Conservation (phyloP, 1,284 basidiomycete species). For the Apiotrichum mycotoxinovorans region DNA sequence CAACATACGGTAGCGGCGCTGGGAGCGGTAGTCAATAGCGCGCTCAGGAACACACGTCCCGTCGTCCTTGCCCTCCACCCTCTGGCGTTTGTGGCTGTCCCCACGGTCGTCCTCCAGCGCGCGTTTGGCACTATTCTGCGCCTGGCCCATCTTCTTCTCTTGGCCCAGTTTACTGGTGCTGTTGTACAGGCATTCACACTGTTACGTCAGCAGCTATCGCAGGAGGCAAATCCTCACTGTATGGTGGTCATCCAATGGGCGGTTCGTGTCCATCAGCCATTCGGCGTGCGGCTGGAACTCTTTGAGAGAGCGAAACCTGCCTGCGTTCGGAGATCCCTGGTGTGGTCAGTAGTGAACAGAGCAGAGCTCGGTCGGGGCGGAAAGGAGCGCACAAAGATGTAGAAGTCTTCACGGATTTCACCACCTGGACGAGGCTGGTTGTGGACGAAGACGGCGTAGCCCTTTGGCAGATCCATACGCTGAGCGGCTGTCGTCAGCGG, state of each 20-base stretch:
- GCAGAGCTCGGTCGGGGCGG: background rate
- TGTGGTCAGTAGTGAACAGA: slow-evolving; percentile 4
- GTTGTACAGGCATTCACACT: slow-evolving; percentile 41
- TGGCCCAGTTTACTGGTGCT: background rate
- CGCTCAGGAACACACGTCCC: slow-evolving; percentile 9
- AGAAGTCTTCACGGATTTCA: slow-evolving; percentile 28
- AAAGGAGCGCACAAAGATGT: slow-evolving; percentile 30
- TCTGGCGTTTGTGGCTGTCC: background rate
- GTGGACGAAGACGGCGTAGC: slow-evolving; percentile 36
- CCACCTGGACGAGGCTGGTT: slow-evolving; percentile 24
- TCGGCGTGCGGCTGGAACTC: slow-evolving; percentile 37
- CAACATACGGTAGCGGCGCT: slow-evolving; percentile 16
- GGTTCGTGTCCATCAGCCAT: slow-evolving; percentile 36
- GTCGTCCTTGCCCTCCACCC: background rate
- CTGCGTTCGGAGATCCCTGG: slow-evolving; percentile 27
- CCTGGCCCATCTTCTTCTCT: slow-evolving; percentile 8
- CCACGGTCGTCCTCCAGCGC: background rate
- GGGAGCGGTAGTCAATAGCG: slow-evolving; percentile 15
- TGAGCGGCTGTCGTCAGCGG: slow-evolving; percentile 7
- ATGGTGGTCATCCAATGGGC: slow-evolving; percentile 28
- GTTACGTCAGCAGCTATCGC: slow-evolving; percentile 4
- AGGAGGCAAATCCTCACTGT: slow-evolving; percentile 11
- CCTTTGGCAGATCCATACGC: slow-evolving; percentile 25
- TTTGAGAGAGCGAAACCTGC: slow-evolving; percentile 23
- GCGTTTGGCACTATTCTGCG: background rate